Evolutionary conservation across 352 stramenopile genomes (phyloP).

Genomic region (Detonula confervacea): DNA sequence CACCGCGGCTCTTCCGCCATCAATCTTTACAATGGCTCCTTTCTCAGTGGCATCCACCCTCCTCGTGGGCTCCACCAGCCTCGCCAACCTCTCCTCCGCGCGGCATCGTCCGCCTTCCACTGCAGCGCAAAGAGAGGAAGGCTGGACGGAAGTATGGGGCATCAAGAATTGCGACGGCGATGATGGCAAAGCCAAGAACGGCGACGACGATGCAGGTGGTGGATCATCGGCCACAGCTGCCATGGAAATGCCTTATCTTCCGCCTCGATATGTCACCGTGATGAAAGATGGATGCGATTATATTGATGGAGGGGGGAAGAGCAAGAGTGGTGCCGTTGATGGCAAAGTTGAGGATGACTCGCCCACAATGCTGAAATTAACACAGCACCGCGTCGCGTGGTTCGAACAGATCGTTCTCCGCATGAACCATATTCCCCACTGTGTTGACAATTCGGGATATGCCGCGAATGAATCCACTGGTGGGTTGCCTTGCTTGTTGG

Average conservation of each 20-base stretch:
- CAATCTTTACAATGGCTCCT: no score
- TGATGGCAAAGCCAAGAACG: background rate
- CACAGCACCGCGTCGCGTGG: conserved; percentile 76
- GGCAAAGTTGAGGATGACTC: background rate
- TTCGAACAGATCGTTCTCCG: conserved; percentile 72
- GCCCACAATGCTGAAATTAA: conserved; percentile 14
- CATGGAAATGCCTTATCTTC: background rate
- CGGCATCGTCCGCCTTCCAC: conserved; percentile 38
- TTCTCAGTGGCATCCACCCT: background rate
- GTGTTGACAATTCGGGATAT: conserved; percentile 73
- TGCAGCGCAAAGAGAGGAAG: conserved; percentile 39
- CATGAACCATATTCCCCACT: conserved; percentile 62
- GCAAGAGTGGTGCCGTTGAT: background rate
- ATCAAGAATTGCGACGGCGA: conserved; percentile 6
- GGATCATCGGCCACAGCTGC: no score
- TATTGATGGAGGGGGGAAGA: conserved; percentile 5
- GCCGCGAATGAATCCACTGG: conserved; percentile 61
- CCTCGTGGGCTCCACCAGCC: conserved; percentile 1
- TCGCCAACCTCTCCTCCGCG: conserved; percentile 50
- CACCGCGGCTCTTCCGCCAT: no score
- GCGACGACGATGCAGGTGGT: background rate
- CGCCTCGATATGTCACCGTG: conserved; percentile 33
- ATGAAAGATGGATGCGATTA: conserved; percentile 44
- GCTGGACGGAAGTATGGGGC: conserved; percentile 78
- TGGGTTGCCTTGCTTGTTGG: conserved; percentile 61